Conservation (phyloP, 2,329 filamentous ascomycete genomes). For the Hypoxylon sp. region DNA sequence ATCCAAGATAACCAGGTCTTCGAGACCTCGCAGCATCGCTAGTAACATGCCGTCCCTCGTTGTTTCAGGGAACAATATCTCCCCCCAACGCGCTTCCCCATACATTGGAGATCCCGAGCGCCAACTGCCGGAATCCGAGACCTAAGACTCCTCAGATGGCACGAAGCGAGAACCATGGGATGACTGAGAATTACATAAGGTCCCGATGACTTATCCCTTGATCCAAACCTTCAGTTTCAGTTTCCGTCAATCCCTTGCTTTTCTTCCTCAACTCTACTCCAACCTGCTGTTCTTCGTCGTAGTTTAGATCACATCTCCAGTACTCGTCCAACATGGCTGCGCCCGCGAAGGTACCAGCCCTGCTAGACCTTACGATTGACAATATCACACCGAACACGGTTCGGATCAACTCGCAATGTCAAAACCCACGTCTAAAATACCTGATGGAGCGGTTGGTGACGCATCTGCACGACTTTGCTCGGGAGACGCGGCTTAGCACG, state of each 20-base stretch:
- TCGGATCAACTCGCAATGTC: slow-evolving; percentile 78
- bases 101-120: slow-evolving; percentile 22
- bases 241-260: slow-evolving; percentile 3
- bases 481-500: slow-evolving; percentile 81
- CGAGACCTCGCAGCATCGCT: slow-evolving; percentile 20
- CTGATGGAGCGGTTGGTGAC: slow-evolving; percentile 79
- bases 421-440: slow-evolving; percentile 76
- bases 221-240: background rate
- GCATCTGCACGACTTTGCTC: slow-evolving; percentile 85
- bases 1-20: background rate
- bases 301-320: background rate
- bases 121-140: slow-evolving; percentile 44
- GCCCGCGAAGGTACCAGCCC: slow-evolving; percentile 56
- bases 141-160: slow-evolving; percentile 16
- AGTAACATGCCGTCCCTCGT: background rate
- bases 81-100: slow-evolving; percentile 21
- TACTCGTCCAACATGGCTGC: slow-evolving; percentile 43
- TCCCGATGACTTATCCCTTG: slow-evolving; percentile 17
- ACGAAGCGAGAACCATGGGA: slow-evolving; percentile 23
- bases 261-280: background rate
- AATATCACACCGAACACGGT: slow-evolving; percentile 85
- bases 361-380: slow-evolving; percentile 80
- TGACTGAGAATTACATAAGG: slow-evolving; percentile 51
- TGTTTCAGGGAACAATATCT: slow-evolving; percentile 44
- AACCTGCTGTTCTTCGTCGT: background rate